Base-by-base conservation (phyloP, 1,284 basidiomycete genomes). In the Puccinia coronata region DNA sequence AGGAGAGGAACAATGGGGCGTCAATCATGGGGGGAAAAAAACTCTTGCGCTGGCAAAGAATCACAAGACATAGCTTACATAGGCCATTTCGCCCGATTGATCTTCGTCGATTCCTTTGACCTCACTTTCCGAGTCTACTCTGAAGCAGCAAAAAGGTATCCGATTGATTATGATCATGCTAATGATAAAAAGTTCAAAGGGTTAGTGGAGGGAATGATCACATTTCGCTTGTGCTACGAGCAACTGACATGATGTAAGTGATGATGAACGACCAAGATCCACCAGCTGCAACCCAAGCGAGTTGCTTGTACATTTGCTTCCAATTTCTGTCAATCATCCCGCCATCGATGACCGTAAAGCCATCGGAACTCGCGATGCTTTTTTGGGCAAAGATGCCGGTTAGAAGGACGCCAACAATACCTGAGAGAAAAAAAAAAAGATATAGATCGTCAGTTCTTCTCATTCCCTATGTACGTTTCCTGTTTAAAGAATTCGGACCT, bases 71-170 rank as follows among this genome's bases (percentile, higher is more conserved):
- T 47, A 51, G 43, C 49, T 55, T 61, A 80, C 85, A 82, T 85
- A 85, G 0, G 85, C 85, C 77, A 79, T 84, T 82, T 95, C 92
- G 47, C 91, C 90, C 84, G 93, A 85, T 82, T 87, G 85, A 72
- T 85, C 86, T 82, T 86, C 93, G 86, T 98, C 95, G 90, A 96
- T 92, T 72, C 95, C 95, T 75, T 94, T 89, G 80, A 89, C 90
- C 88, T 97, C 94, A 47, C 91, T 92, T 85, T 93, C 91, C 49
- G 91, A 90, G 23, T 90, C 89, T 28, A 91, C 90, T 59, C 92
- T 90, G 84, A 97, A 90, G 78, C 91, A 89, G 28, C 91, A 91
- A 79, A 79, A 83, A 59, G 94, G 94, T 72, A 95, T 90, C 65
- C 90, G 83, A 87, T 96, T 91, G 84, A 96, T 87, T 20, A 86